phyloP scores from a whole-genome alignment of 2,329 filamentous ascomycete species.

The Cladosporium sp. region DNA sequence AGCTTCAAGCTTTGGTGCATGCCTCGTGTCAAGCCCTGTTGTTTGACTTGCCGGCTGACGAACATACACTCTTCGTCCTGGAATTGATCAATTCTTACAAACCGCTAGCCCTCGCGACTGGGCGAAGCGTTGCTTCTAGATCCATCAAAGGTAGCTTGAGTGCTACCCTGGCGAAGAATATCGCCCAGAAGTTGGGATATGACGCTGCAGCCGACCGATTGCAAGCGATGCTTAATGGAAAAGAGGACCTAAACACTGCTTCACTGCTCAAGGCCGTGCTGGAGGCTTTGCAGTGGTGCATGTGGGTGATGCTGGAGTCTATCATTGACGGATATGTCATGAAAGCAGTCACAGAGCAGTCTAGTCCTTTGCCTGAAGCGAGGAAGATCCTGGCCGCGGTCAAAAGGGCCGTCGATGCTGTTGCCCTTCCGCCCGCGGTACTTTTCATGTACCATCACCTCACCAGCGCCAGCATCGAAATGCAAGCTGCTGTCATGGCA shows the following conservation, averaged over 20 bases:
- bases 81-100: constrained; percentile 12
- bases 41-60: constrained; percentile 3
- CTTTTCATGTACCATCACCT: constrained; percentile 7
- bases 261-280: not conserved
- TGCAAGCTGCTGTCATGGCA: not conserved
- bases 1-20: constrained; percentile 1
- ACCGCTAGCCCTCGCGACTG: constrained; percentile 9
- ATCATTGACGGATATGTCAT: constrained; percentile 9
- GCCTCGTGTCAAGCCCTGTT: not conserved
- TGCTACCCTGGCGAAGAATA: constrained; percentile 7
- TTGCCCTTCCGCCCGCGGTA: not conserved
- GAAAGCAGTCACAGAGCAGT: constrained; percentile 3
- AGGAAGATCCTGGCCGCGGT: not conserved
- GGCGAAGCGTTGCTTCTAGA: constrained; percentile 6
- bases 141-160: constrained; percentile 12
- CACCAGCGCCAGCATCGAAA: constrained; percentile 8
- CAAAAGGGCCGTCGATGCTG: not conserved
- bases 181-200: constrained; percentile 4
- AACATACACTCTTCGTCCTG: constrained; percentile 6
- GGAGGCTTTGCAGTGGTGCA: constrained; percentile 8
- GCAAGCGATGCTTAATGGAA: not conserved
- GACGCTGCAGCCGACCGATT: not conserved
- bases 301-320: constrained; percentile 6
- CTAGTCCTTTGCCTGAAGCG: not conserved
- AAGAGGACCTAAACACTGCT: not conserved